Conservation (phyloP, 2,329 filamentous ascomycete genomes). For the Teratosphaeria nubilosa region DNA sequence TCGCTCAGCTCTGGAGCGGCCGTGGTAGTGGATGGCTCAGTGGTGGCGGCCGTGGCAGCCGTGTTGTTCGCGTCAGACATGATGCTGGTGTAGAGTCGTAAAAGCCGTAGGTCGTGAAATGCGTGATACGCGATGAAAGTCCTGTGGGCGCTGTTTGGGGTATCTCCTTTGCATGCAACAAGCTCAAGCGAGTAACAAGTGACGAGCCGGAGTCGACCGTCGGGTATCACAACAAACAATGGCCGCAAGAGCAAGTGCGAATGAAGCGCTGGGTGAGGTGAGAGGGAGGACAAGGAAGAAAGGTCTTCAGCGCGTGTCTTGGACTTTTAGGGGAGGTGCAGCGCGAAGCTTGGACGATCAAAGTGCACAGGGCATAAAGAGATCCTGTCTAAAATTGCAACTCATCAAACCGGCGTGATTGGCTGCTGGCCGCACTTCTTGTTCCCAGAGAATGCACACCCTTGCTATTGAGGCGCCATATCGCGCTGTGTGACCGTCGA, state of each 20-base stretch:
- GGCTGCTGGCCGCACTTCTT: background rate
- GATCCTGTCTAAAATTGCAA: background rate
- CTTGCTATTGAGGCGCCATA: background rate
- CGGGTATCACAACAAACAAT: constrained; percentile 4
- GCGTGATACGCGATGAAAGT: background rate
- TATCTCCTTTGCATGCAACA: background rate
- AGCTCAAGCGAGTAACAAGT: background rate
- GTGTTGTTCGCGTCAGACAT: constrained; percentile 3
- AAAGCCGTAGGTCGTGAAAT: background rate
- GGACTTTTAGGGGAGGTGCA: background rate
- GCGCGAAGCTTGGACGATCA: background rate
- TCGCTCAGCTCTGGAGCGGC: background rate
- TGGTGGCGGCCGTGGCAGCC: constrained; percentile 1
- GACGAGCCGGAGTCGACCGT: background rate
- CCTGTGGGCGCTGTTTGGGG: background rate
- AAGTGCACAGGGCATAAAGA: background rate
- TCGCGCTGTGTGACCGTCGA: background rate
- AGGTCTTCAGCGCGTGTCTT: background rate
- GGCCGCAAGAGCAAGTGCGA: background rate
- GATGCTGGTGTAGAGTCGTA: background rate
- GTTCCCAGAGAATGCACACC: background rate
- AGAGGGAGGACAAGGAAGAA: background rate
- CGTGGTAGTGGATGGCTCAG: constrained; percentile 1
- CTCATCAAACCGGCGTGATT: background rate
- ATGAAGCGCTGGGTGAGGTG: background rate